phyloP scores from a whole-genome alignment of 2,329 filamentous ascomycete genomes.

The Hawksworthiomyces lignivorus region DNA sequence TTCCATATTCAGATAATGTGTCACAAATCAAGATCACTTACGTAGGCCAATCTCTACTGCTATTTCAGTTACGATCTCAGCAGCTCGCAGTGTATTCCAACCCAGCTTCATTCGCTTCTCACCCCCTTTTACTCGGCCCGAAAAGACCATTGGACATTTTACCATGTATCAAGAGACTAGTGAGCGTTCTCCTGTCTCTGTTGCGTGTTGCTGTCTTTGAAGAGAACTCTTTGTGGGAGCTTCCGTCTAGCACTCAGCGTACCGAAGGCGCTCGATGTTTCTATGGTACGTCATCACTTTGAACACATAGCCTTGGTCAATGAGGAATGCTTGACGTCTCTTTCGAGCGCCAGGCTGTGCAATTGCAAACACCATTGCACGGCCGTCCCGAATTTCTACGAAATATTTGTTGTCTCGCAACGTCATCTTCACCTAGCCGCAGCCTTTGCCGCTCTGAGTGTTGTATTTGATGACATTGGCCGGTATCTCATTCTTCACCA shows the following conservation, averaged over 20 bases:
- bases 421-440: conserved; percentile 91
- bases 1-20: no score
- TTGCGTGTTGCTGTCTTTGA: conserved; percentile 53
- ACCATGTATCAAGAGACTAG: no score
- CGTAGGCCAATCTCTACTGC: no score
- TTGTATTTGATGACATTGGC: conserved; percentile 79
- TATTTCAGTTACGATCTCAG: no score
- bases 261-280: conserved; percentile 78
- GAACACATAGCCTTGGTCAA: conserved; percentile 97
- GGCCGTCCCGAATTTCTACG: no score
- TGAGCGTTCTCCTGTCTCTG: conserved; percentile 16
- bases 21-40: no score
- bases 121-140: no score
- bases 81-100: no score
- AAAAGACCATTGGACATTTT: no score
- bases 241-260: conserved; percentile 75
- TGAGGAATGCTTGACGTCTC: conserved; percentile 91
- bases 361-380: no score
- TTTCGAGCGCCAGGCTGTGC: no score
- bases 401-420: conserved; percentile 91
- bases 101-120: no score
- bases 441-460: conserved; percentile 71
- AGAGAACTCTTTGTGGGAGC: conserved; percentile 76
- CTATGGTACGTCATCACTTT: conserved; percentile 95
- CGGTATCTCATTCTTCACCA: neutral